Percentiles rank a stretch among this genome's conserved stretches.
Evolutionary conservation across 805 yeast species (phyloP).

Genomic region (Starmerella kuoi): DNA sequence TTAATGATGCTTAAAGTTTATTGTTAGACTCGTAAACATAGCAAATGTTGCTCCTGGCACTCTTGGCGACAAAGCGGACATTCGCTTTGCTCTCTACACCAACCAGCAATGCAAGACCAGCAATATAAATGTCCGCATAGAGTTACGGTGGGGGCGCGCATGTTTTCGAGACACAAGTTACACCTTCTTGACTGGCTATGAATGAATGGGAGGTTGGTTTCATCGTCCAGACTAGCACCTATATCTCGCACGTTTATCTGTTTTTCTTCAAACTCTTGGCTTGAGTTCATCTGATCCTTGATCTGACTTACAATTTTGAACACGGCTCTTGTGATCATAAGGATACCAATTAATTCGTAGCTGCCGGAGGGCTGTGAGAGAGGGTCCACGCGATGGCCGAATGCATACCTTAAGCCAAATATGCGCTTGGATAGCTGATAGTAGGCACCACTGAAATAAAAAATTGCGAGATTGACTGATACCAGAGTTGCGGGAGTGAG

Average conservation of each 20-base stretch:
- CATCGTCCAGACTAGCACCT: constrained; percentile 46
- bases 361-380: constrained; percentile 28
- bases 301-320: constrained; percentile 4
- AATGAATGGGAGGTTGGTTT: constrained; percentile 48
- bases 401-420: constrained; percentile 64
- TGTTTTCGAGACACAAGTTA: constrained; percentile 67
- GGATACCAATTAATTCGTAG: constrained; percentile 58
- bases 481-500: constrained; percentile 32
- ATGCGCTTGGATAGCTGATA: constrained; percentile 66
- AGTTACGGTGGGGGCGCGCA: constrained; percentile 75
- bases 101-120: constrained; percentile 79
- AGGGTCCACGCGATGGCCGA: constrained; percentile 28
- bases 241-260: neutral
- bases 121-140: constrained; percentile 89
- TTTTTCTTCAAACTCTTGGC: constrained; percentile 1
- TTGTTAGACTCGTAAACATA: constrained; percentile 36
- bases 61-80: constrained; percentile 84
- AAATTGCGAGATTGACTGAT: constrained; percentile 65
- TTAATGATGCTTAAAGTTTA: no score
- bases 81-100: constrained; percentile 79
- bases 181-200: constrained; percentile 63
- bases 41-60: constrained; percentile 47
- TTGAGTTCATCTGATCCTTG: neutral
- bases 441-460: constrained; percentile 72
- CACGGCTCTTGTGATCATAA: constrained; percentile 27